Evolutionary conservation across 257 asterid species (phyloP).

Genomic region (Forsythia suspensa): DNA sequence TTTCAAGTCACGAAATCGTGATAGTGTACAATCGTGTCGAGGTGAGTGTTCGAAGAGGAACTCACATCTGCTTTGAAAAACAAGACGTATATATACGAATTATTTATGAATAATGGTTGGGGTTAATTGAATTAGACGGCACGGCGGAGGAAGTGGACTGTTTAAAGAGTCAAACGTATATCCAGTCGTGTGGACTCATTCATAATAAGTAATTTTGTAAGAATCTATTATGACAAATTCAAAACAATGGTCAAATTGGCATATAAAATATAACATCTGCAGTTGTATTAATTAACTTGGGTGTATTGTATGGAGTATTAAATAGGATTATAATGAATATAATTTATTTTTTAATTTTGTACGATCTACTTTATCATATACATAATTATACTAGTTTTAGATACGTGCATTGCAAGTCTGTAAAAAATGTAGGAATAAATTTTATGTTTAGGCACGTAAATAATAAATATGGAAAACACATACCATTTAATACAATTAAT

Average conservation of each 20-base stretch:
- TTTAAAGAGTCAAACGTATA: slow-evolving; percentile 12
- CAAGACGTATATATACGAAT: not conserved
- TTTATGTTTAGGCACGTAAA: too few relatives aligned
- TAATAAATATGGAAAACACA: too few relatives aligned
- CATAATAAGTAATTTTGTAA: not conserved
- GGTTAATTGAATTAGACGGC: slow-evolving; percentile 30
- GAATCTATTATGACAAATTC: not conserved
- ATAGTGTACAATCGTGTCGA: not conserved
- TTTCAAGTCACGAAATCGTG: not conserved
- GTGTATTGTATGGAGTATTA: too few relatives aligned
- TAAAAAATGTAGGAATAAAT: too few relatives aligned
- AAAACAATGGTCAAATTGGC: not conserved
- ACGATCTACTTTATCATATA: too few relatives aligned
- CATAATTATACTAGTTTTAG: too few relatives aligned
- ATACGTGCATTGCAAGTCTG: too few relatives aligned
- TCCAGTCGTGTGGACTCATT: not conserved
- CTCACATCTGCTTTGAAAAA: not conserved
- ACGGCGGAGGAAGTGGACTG: slow-evolving; percentile 18
- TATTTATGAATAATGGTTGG: not conserved
- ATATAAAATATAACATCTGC: too few relatives aligned
- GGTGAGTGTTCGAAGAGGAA: not conserved
- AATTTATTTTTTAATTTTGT: too few relatives aligned
- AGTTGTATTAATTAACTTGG: too few relatives aligned
- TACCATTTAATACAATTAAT: too few relatives aligned
- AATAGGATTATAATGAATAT: too few relatives aligned